Percentiles rank a stretch among this genome's conserved stretches.
These are phyloP conservation scores for Naganishia vishniacii DNA, from an alignment of 768 basidiomycete species.

Conservation along the genomic window DNA sequence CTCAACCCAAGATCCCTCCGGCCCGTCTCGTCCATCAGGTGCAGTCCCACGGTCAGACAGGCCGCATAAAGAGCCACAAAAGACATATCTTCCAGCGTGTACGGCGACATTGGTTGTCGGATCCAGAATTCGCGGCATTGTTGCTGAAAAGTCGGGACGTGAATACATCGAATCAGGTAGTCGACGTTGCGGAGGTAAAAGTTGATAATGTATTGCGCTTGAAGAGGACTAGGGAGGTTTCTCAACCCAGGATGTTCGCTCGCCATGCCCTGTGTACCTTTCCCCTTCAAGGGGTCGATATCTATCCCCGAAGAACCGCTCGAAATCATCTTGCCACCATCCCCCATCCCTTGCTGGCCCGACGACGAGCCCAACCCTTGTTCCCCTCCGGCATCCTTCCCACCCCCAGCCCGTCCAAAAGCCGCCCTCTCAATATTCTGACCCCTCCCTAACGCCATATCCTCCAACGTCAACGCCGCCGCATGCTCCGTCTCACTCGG, in stretches of 20 bases:
- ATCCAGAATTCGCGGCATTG: conserved; percentile 13
- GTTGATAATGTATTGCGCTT: conserved; percentile 23
- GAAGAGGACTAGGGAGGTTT: conserved; percentile 13
- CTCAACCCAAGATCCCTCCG: conserved; percentile 14
- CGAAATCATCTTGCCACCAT: not conserved
- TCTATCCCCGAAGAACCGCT: not conserved
- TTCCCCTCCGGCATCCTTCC: not conserved
- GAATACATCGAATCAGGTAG: conserved; percentile 18
- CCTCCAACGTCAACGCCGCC: conserved; percentile 17
- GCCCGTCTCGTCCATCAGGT: conserved; percentile 20
- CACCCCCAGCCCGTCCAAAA: not conserved
- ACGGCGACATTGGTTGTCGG: not conserved
- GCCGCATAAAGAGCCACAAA: conserved; percentile 23
- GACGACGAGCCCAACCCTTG: not conserved
- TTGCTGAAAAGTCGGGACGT: conserved; percentile 21
- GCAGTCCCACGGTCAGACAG: conserved; percentile 4
- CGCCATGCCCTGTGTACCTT: not conserved
- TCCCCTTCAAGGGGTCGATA: not conserved
- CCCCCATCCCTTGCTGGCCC: not conserved
- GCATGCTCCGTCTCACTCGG: conserved; percentile 22
- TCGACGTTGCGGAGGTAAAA: conserved; percentile 21
- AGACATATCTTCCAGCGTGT: conserved; percentile 8
- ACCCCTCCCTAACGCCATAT: conserved; percentile 20
- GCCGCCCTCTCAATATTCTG: conserved; percentile 5
- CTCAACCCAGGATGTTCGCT: conserved; percentile 5